Evolutionary conservation across 2,329 filamentous ascomycete species (phyloP).

Genomic region (Fusarium sp.): DNA sequence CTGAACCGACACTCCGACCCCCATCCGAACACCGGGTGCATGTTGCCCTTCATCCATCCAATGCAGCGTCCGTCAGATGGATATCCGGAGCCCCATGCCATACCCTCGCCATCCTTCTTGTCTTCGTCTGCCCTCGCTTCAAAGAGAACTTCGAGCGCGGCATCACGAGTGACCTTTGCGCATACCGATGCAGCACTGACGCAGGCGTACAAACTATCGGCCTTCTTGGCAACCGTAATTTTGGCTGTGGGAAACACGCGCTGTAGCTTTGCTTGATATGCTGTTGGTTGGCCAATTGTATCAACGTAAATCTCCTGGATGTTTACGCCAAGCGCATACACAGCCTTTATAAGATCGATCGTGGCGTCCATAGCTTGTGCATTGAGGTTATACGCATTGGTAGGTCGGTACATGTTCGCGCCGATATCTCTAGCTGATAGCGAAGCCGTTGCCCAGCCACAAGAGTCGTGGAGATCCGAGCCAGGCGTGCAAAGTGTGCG

Average conservation of each 20-base stretch:
- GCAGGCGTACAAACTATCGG: slow-evolving; percentile 89
- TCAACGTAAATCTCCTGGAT: slow-evolving; percentile 93
- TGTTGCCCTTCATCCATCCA: slow-evolving; percentile 82
- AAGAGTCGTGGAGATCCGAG: slow-evolving; percentile 59
- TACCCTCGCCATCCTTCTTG: slow-evolving; percentile 51
- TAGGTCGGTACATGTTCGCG: slow-evolving; percentile 77
- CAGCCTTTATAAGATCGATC: slow-evolving; percentile 79
- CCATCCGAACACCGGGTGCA: slow-evolving; percentile 97
- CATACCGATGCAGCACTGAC: slow-evolving; percentile 94
- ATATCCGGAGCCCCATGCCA: slow-evolving; percentile 90
- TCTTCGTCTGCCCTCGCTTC: slow-evolving; percentile 51
- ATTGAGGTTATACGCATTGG: slow-evolving; percentile 84
- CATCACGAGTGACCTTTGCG: slow-evolving; percentile 95
- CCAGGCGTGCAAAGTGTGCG: slow-evolving; percentile 72
- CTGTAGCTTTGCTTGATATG: slow-evolving; percentile 87
- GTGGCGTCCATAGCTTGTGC: slow-evolving; percentile 96
- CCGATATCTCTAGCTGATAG: slow-evolving; percentile 87
- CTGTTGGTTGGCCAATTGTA: slow-evolving; percentile 83
- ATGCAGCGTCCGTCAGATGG: slow-evolving; percentile 86
- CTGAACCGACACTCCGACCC: slow-evolving; percentile 92
- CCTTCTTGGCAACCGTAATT: slow-evolving; percentile 87
- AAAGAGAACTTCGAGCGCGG: slow-evolving; percentile 83
- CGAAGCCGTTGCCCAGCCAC: slow-evolving; percentile 84
- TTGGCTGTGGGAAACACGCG: slow-evolving; percentile 80
- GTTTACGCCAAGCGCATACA: slow-evolving; percentile 81